A percentile compares a stretch with the other conserved stretches of the same genome.
These are phyloP conservation scores for Urtica urens DNA, from an alignment of 306 rosid genomes.

Conservation along the genomic window DNA sequence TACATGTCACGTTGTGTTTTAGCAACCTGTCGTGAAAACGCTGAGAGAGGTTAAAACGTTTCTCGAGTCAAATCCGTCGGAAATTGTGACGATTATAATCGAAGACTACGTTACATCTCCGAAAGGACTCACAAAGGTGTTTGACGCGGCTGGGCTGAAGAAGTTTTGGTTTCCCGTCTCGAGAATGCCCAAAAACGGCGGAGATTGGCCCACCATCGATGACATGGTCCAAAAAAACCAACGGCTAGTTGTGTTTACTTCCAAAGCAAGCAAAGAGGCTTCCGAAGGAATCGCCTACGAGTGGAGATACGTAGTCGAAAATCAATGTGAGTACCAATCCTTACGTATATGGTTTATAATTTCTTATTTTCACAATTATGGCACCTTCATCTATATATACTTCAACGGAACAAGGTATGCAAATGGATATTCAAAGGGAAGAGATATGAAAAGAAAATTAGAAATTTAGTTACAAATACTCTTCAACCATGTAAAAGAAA, in stretches of 20 bases:
- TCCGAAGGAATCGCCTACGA: constrained; percentile 87
- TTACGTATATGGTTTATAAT: too few relatives aligned
- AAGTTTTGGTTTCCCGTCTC: constrained; percentile 86
- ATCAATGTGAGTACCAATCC: constrained; percentile 94
- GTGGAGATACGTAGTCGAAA: constrained; percentile 80
- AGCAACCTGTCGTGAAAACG: constrained; percentile 83
- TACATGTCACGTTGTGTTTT: not conserved
- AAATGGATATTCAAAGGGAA: too few relatives aligned
- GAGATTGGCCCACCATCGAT: constrained; percentile 72
- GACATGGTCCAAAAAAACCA: constrained; percentile 71
- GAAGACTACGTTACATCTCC: constrained; percentile 90
- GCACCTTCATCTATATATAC: too few relatives aligned
- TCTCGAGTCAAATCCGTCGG: constrained; percentile 67
- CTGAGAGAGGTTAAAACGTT: constrained; percentile 69
- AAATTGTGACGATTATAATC: constrained; percentile 68
- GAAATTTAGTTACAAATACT: too few relatives aligned
- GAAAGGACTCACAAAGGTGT: constrained; percentile 75
- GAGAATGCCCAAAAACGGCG: constrained; percentile 79
- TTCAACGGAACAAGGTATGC: too few relatives aligned
- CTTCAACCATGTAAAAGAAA: too few relatives aligned
- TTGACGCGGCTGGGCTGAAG: constrained; percentile 76
- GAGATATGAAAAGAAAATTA: too few relatives aligned
- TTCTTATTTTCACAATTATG: too few relatives aligned
- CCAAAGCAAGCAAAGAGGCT: constrained; percentile 59
- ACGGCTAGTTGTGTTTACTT: constrained; percentile 82